Base-by-base conservation (phyloP, 164 flowering plant genomes). In the Liriodendron chinense region DNA sequence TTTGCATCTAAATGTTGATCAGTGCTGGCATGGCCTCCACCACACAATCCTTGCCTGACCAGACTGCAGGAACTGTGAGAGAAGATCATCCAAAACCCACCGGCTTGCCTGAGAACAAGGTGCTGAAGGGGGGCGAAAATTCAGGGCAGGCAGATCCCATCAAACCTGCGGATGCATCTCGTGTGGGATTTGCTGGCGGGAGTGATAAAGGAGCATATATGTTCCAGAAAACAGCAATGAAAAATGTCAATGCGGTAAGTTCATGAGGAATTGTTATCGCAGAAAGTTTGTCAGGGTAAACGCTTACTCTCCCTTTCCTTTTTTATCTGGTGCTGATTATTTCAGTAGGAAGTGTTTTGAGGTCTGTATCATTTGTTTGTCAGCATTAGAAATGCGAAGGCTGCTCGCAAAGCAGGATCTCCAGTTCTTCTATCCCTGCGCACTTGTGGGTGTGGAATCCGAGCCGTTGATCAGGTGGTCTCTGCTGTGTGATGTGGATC, bases 241-340 rank as follows among this genome's bases (percentile, higher is more conserved):
- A 81, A 79, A 74, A 73, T 56, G 73, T 80, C 21, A 82, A 34
- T 67, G 43, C 5, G 43, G 49, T 77, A 83, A 75, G 73, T 69
- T 72, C 81, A 65, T 8, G 80, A 83, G 75, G 62, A 65, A 14
- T 47, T 80, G 67, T 79, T 87, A 14, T 76, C 83, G 13, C 83
- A 84, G 21, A 76, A 76, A 34, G 65, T 77, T 77, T 56, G 86
- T 80, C 48, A 78, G 76, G 90, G 93, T 91, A 84, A 67, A 2
- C 48, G 0, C 16, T 34, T 34, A n/a, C 43, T 28, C 34, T 34
- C 43, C 43, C 43, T 7, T 34, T 4, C 7, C 43, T 4, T 34
- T 34, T 34, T 34, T 4, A 34, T 34, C 43, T 53, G 59, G 18
- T 53, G 13, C 18, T 53, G 59, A 16, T 53, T 12, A 53, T 53